A percentile compares a stretch with the other conserved stretches of the same genome.
Evolutionary conservation across 2,329 filamentous ascomycete genomes (phyloP).

Genomic region (Xylariaceae sp.): DNA sequence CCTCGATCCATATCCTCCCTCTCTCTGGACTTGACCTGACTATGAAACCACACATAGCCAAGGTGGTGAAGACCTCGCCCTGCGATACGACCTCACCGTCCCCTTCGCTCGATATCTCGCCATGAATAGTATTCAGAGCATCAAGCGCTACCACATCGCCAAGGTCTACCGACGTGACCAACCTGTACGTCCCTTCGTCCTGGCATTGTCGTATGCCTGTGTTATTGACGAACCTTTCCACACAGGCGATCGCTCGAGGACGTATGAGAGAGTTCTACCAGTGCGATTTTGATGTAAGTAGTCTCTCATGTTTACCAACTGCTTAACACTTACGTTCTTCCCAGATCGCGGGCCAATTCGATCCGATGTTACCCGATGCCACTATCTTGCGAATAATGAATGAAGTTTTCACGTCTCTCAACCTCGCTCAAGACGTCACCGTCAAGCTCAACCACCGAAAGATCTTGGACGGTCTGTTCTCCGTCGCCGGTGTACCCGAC

Average conservation of each 20-base stretch:
- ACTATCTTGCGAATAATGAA: constrained; percentile 67
- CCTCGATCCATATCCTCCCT: constrained; percentile 52
- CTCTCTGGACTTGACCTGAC: background rate
- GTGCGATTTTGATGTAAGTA: constrained; percentile 77
- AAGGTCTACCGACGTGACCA: constrained; percentile 79
- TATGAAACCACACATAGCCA: constrained; percentile 39
- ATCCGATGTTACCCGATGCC: constrained; percentile 71
- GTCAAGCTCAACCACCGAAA: constrained; percentile 81
- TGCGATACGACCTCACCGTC: constrained; percentile 78
- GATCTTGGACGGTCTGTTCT: constrained; percentile 73
- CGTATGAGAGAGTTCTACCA: constrained; percentile 79
- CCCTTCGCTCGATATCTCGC: constrained; percentile 75
- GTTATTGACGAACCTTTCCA: constrained; percentile 3
- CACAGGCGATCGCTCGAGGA: constrained; percentile 61
- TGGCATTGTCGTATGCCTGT: no score
- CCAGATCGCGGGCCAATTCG: constrained; percentile 69
- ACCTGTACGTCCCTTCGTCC: constrained; percentile 42
- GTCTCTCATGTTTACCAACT: no score
- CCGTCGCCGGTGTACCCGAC: constrained; percentile 70
- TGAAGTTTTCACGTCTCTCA: constrained; percentile 69
- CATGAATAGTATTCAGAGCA: constrained; percentile 67
- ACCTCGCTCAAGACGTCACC: constrained; percentile 61
- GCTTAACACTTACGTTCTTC: no score
- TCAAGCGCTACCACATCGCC: constrained; percentile 75
- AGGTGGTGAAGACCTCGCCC: constrained; percentile 74